Evolutionary conservation across 805 yeast genomes (phyloP).

Genomic region (Candida ipomoeae): DNA sequence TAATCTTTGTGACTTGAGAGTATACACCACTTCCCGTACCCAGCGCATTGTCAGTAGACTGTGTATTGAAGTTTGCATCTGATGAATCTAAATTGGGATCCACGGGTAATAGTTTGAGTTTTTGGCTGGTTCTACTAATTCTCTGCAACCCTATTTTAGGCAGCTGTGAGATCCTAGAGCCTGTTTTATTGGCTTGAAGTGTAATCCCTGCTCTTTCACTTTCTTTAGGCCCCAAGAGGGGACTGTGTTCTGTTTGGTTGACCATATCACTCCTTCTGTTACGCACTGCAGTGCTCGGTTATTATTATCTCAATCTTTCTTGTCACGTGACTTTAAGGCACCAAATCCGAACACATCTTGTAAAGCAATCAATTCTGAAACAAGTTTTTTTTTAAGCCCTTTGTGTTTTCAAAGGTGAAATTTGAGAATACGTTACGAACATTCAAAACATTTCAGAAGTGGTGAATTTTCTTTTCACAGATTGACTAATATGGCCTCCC

Average conservation of each 20-base stretch:
- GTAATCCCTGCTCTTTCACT: conserved; percentile 8
- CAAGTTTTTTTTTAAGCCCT: background rate
- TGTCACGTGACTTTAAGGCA: background rate
- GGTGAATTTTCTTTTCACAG: background rate
- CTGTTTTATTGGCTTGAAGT: conserved; percentile 23
- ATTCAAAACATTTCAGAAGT: background rate
- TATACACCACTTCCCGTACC: conserved; percentile 51
- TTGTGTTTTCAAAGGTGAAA: background rate
- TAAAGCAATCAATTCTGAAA: background rate
- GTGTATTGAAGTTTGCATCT: conserved; percentile 18
- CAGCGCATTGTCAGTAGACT: conserved; percentile 29
- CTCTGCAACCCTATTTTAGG: conserved; percentile 67
- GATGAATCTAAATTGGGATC: conserved; percentile 31
- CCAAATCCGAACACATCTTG: background rate
- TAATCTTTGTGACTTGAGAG: conserved; percentile 79
- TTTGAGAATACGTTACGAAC: background rate
- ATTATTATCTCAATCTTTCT: background rate
- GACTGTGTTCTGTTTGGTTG: background rate
- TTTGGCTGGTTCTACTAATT: conserved; percentile 69
- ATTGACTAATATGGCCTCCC: background rate
- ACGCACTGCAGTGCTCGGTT: background rate
- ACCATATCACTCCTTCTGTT: background rate
- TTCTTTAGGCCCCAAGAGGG: conserved; percentile 2
- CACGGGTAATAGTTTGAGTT: conserved; percentile 66
- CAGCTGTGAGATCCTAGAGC: conserved; percentile 30